These are phyloP conservation scores for Fusarium odoratissimum DNA, from an alignment of 2,329 filamentous ascomycete genomes.

Conservation along the genomic window DNA sequence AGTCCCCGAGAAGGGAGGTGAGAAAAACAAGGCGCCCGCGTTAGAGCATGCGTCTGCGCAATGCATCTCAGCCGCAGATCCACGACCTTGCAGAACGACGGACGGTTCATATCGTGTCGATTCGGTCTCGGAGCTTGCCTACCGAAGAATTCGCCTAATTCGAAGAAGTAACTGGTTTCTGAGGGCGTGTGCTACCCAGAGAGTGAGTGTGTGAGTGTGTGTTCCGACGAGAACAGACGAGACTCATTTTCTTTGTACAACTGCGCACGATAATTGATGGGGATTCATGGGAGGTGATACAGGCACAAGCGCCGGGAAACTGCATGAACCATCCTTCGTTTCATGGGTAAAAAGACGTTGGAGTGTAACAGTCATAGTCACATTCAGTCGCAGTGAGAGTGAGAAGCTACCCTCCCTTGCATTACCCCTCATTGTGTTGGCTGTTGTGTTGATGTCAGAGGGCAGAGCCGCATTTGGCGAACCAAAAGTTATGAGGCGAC, in stretches of 20 bases:
- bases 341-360: neutral
- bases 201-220: neutral
- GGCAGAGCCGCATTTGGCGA: slow-evolving; percentile 15
- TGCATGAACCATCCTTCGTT: slow-evolving; percentile 2
- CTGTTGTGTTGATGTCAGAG: neutral
- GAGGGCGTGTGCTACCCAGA: neutral
- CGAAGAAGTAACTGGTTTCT: neutral
- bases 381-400: neutral
- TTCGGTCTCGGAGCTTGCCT: neutral
- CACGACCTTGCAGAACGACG: neutral
- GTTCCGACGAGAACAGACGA: neutral
- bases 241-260: neutral
- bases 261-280: neutral
- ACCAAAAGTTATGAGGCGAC: slow-evolving; percentile 9
- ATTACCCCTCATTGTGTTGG: neutral
- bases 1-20: neutral
- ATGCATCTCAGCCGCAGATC: neutral
- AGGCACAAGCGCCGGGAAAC: slow-evolving; percentile 3
- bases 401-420: neutral
- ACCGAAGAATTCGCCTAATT: neutral
- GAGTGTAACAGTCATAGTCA: neutral
- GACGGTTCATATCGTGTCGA: neutral
- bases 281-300: neutral
- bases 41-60: neutral
- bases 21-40: neutral